A percentile compares a stretch with the other conserved stretches of the same genome.
phyloP scores from a whole-genome alignment of 2,329 filamentous ascomycete genomes.

The Colletotrichum sp. region DNA sequence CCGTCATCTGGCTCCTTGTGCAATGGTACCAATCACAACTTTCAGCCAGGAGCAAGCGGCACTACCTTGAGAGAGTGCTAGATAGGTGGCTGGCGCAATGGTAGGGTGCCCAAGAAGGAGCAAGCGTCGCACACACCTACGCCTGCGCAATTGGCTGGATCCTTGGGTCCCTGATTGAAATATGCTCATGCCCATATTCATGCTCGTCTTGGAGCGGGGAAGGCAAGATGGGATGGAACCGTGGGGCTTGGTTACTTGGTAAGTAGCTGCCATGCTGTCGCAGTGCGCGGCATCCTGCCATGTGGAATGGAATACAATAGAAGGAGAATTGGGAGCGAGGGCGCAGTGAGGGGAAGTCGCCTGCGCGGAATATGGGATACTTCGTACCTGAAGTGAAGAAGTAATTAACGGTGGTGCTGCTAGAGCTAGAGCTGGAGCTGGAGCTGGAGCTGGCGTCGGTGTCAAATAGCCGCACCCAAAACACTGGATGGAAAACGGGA shows the following conservation, averaged over 20 bases:
- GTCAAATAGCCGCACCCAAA: constrained; percentile 10
- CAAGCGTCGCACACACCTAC: background rate
- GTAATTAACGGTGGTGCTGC: background rate
- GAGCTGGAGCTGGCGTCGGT: background rate
- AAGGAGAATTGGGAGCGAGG: background rate
- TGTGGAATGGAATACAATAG: background rate
- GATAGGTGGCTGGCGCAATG: background rate
- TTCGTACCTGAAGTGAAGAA: background rate
- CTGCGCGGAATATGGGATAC: background rate
- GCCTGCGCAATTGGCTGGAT: background rate
- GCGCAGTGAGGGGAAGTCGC: background rate
- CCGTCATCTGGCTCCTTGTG: background rate
- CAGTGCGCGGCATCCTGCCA: background rate
- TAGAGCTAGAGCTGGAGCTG: background rate
- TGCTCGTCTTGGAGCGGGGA: background rate
- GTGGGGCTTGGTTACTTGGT: background rate
- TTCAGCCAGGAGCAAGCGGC: background rate
- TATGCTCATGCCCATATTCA: background rate
- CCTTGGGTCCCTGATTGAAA: background rate
- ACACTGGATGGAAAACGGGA: constrained; percentile 9
- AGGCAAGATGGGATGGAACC: background rate
- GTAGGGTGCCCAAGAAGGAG: background rate
- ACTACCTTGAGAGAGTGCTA: background rate
- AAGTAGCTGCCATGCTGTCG: background rate
- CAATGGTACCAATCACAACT: background rate